phyloP scores from a whole-genome alignment of 495 filamentous ascomycete genomes.

The Talaromyces borbonicus region DNA sequence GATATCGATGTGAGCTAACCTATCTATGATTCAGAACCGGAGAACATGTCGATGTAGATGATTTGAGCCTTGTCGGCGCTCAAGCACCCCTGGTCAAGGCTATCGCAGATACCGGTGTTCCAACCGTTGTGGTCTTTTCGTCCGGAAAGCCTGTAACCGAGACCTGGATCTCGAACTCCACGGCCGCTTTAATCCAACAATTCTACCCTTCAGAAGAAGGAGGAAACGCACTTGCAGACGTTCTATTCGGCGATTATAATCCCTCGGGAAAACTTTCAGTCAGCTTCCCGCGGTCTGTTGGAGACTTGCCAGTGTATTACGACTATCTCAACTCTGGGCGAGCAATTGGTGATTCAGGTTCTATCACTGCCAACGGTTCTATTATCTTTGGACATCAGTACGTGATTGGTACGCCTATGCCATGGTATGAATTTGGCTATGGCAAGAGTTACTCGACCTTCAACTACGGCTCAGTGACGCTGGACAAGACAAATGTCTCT shows the following conservation, averaged over 20 bases:
- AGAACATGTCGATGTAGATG: slow-evolving; percentile 57
- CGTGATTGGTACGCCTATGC: slow-evolving; percentile 45
- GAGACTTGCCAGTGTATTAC: slow-evolving; percentile 58
- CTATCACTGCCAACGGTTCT: slow-evolving; percentile 41
- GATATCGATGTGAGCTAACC: too few species aligned
- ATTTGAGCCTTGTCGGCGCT: slow-evolving; percentile 57
- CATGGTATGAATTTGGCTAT: slow-evolving; percentile 59
- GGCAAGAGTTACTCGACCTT: slow-evolving; percentile 60
- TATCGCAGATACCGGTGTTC: slow-evolving; percentile 53
- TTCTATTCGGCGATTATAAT: slow-evolving; percentile 57
- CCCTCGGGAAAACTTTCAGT: slow-evolving; percentile 59
- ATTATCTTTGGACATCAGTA: slow-evolving; percentile 57
- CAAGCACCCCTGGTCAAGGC: slow-evolving; percentile 54
- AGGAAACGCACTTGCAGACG: slow-evolving; percentile 53
- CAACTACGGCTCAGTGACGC: slow-evolving; percentile 37
- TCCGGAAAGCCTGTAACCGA: slow-evolving; percentile 63
- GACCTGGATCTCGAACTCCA: slow-evolving; percentile 50
- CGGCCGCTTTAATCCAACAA: slow-evolving; percentile 55
- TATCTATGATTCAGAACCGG: slow-evolving; percentile 41
- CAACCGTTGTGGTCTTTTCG: slow-evolving; percentile 59
- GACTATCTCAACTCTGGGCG: slow-evolving; percentile 62
- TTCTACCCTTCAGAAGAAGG: slow-evolving; percentile 60
- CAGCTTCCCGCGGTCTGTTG: slow-evolving; percentile 55
- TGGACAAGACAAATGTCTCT: slow-evolving; percentile 35
- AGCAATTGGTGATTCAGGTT: slow-evolving; percentile 36